Evolutionary conservation across 73 alveolate species (phyloP), one percentile per base, ranked within the genome.

Genomic region (Tetrahymena malaccensis): DNA sequence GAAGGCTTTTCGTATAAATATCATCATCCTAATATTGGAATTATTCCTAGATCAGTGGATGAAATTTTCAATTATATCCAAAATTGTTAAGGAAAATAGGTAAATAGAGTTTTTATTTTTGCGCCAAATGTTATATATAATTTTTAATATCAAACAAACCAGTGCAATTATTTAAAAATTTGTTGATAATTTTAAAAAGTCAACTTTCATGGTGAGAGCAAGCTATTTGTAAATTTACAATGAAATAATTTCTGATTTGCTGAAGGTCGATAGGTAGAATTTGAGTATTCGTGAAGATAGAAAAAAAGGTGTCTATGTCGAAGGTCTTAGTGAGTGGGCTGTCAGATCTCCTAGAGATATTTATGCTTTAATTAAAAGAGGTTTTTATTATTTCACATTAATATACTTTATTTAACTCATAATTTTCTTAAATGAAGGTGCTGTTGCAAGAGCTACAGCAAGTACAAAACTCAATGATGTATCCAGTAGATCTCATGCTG

Each of bases 311-410:
- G 99, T 99, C 44, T 99, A 98, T 95, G 99, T 99, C 12, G 99
- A 99, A 96, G 99, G 99, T 25, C 98, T 99, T 34, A 96, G 99
- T 8, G 99, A 99, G 96, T 99, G 99, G 99, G 99, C 99, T 25
- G 99, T 99, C 57, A 94, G 99, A 27, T 96, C 99, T 40, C 99
- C 99, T 17, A 96, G 97, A 83, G 99, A 99, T 94, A 98, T 98
- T 85, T 98, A 98, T 96, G 96, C 98, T 22, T 96, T 99, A 85
- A 97, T 99, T 96, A 96, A 98, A 94, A 98, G 98, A 70, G 89
- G 89, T 70, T 27, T 70, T 70, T 5, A 70, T 27, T 31, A n/a
- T 9, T 3, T 70, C 1, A 12, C 6, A 4, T 25, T 27, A 31
- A 25, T 11, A 4, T 7, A n/a, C 13, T n/a, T 25, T 22, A 70